A percentile compares a stretch with the other conserved stretches of the same genome.
phyloP scores from a whole-genome alignment of 768 basidiomycete genomes.

The Suillus hirtellus region DNA sequence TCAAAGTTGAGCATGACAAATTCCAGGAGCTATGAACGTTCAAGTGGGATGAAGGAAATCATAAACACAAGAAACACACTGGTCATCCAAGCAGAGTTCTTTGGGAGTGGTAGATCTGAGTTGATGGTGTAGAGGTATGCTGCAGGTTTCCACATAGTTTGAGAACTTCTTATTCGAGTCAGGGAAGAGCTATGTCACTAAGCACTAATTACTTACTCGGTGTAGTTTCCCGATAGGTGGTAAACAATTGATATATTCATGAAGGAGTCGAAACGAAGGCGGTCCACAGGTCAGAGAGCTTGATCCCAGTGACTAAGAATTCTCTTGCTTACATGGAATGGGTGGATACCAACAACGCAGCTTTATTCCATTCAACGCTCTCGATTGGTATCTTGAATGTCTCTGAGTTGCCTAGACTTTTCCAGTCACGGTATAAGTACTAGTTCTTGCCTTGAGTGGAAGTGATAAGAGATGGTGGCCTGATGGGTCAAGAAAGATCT shows the following conservation, averaged over 20 bases:
- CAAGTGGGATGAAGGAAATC: background rate
- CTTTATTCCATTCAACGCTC: slow-evolving; percentile 88
- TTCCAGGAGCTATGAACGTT: slow-evolving; percentile 64
- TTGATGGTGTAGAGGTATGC: slow-evolving; percentile 73
- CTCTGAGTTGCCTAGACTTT: slow-evolving; percentile 78
- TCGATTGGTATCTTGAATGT: slow-evolving; percentile 86
- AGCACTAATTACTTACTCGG: slow-evolving; percentile 63
- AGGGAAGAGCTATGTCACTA: slow-evolving; percentile 17
- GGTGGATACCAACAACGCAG: slow-evolving; percentile 60
- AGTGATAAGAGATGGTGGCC: slow-evolving; percentile 88
- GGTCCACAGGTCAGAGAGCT: slow-evolving; percentile 57
- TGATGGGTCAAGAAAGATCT: slow-evolving; percentile 90
- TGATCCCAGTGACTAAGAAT: slow-evolving; percentile 84
- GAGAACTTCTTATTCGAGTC: slow-evolving; percentile 67
- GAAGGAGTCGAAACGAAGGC: slow-evolving; percentile 79
- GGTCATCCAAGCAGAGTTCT: slow-evolving; percentile 87
- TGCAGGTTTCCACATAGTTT: slow-evolving; percentile 82
- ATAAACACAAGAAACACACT: slow-evolving; percentile 45
- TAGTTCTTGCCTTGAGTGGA: slow-evolving; percentile 90
- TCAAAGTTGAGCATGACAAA: slow-evolving; percentile 87
- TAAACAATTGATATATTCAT: slow-evolving; percentile 91
- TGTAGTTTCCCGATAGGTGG: slow-evolving; percentile 69
- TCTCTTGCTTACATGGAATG: slow-evolving; percentile 77
- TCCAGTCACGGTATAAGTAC: slow-evolving; percentile 82
- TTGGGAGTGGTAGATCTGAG: slow-evolving; percentile 69